phyloP scores from a whole-genome alignment of 2,329 filamentous ascomycete species.

The Metarhizium album region DNA sequence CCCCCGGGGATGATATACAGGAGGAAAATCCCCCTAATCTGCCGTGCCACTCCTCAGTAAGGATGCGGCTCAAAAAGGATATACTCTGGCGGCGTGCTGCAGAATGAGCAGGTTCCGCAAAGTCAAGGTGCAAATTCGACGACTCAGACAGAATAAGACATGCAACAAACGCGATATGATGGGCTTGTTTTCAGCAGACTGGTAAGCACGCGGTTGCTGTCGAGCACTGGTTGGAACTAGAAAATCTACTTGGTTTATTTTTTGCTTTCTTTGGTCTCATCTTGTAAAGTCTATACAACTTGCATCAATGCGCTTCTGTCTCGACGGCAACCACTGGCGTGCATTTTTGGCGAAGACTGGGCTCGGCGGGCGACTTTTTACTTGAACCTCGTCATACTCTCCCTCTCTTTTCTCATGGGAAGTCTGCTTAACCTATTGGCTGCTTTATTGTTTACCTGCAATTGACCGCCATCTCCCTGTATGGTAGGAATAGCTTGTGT shows the following conservation, averaged over 20 bases:
- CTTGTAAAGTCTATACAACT: neutral
- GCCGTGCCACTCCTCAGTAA: neutral
- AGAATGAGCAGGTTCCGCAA: neutral
- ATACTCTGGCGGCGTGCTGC: neutral
- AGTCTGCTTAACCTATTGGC: neutral
- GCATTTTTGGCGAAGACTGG: neutral
- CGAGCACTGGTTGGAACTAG: neutral
- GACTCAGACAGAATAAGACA: neutral
- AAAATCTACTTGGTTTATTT: neutral
- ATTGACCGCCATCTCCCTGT: neutral
- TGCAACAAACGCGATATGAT: neutral
- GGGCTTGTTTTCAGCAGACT: neutral
- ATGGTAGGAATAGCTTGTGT: slow-evolving; percentile 5
- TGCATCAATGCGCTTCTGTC: neutral
- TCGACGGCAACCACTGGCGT: neutral
- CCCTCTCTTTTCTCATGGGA: neutral
- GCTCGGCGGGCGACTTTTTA: neutral
- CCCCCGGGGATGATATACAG: neutral
- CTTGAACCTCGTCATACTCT: neutral
- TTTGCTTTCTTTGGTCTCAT: neutral
- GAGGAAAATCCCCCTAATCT: neutral
- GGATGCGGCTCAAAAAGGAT: neutral
- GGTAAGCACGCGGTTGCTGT: neutral
- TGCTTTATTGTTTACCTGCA: neutral
- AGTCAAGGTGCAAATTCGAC: neutral